Conservation (phyloP, 2,329 filamentous ascomycete species). For the Metarhizium anisopliae region DNA sequence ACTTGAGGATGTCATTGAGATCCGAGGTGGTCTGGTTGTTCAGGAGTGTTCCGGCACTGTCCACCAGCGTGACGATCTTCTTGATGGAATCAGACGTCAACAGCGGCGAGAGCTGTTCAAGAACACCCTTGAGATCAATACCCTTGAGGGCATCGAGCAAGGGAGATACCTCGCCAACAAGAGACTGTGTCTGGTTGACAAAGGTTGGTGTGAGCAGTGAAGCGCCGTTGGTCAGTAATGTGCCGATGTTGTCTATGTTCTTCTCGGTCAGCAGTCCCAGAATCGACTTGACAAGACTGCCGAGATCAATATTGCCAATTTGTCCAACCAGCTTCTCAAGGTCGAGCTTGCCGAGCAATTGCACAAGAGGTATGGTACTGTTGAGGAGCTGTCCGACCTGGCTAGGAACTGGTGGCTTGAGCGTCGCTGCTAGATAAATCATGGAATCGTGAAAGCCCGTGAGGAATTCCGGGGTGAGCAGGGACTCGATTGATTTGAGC, state of each 20-base stretch:
- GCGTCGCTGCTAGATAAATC: slow-evolving; percentile 27
- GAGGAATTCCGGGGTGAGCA: slow-evolving; percentile 30
- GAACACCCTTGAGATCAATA: slow-evolving; percentile 24
- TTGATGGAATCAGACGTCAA: slow-evolving; percentile 18
- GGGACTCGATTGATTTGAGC: slow-evolving; percentile 3
- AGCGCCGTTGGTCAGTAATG: slow-evolving; percentile 27
- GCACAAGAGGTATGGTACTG: slow-evolving; percentile 19
- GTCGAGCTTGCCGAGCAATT: slow-evolving; percentile 22
- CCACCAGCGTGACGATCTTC: slow-evolving; percentile 16
- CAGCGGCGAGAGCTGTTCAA: slow-evolving; percentile 17
- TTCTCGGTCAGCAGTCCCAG: slow-evolving; percentile 21
- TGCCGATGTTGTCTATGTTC: slow-evolving; percentile 24
- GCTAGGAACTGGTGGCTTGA: slow-evolving; percentile 27
- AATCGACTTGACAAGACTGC: slow-evolving; percentile 19
- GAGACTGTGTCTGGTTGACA: slow-evolving; percentile 23
- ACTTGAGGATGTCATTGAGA: background rate
- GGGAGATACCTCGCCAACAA: slow-evolving; percentile 25
- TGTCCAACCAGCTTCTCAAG: slow-evolving; percentile 23
- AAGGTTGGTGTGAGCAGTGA: slow-evolving; percentile 22
- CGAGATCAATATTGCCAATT: slow-evolving; percentile 22
- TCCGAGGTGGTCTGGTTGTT: slow-evolving; percentile 1
- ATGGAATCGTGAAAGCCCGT: slow-evolving; percentile 31
- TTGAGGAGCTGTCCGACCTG: slow-evolving; percentile 18
- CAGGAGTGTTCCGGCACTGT: slow-evolving; percentile 12
- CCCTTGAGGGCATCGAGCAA: slow-evolving; percentile 19